These are phyloP conservation scores for Cladophialophora psammophila DNA, from an alignment of 2,329 filamentous ascomycete species.

Conservation along the genomic window DNA sequence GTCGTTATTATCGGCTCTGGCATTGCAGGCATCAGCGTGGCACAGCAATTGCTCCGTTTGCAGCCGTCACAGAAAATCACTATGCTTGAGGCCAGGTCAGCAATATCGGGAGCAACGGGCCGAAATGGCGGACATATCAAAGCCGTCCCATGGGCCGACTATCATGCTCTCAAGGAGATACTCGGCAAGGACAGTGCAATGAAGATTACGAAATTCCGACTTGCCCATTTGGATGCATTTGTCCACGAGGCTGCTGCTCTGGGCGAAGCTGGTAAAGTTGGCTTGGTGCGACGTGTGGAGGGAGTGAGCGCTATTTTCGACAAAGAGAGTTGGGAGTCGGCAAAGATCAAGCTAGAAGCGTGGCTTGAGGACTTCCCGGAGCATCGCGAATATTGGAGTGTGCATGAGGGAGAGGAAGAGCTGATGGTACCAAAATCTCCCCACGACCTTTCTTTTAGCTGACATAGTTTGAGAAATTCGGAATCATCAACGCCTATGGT, in stretches of 20 bases:
- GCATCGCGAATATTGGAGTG: conserved; percentile 27
- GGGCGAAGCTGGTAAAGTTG: conserved; percentile 36
- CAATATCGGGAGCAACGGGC: conserved; percentile 49
- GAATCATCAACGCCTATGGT: conserved; percentile 32
- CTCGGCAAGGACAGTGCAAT: conserved; percentile 34
- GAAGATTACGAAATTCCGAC: conserved; percentile 43
- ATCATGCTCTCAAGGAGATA: conserved; percentile 29
- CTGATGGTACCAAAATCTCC: conserved; percentile 35
- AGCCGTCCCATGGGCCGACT: conserved; percentile 33
- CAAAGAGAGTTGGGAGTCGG: conserved; percentile 27
- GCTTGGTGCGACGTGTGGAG: conserved; percentile 33
- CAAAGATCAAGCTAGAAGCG: conserved; percentile 28
- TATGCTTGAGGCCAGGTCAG: conserved; percentile 47
- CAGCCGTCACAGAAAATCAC: conserved; percentile 42
- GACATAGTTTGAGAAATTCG: conserved; percentile 29
- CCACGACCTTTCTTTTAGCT: neutral
- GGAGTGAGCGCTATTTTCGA: conserved; percentile 33
- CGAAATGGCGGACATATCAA: conserved; percentile 49
- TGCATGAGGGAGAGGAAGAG: conserved; percentile 29
- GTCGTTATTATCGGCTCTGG: conserved; percentile 49
- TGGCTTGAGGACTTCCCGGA: conserved; percentile 37
- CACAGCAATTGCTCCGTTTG: conserved; percentile 44
- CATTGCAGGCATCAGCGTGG: conserved; percentile 47
- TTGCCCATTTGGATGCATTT: conserved; percentile 35
- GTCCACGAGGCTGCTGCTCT: conserved; percentile 30